These are phyloP conservation scores for Quercus dentata DNA, from an alignment of 306 rosid species.

Conservation along the genomic window DNA sequence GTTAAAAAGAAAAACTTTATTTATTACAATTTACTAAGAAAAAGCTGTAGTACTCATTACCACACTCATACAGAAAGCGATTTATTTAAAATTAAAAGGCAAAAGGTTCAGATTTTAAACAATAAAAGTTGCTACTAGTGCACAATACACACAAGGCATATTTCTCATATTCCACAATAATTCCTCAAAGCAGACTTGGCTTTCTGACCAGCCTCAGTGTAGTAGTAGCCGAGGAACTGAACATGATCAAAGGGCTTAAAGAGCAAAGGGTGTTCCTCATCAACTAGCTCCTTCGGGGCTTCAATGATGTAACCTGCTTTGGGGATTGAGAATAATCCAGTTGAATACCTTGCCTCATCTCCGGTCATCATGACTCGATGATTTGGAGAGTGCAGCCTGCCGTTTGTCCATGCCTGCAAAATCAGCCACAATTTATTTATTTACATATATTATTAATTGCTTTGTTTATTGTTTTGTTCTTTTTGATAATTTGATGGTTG, in stretches of 20 bases:
- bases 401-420: conserved; percentile 75
- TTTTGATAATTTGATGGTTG: too few relatives aligned
- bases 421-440: not conserved
- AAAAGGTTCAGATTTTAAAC: too few relatives aligned
- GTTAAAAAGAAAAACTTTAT: too few relatives aligned
- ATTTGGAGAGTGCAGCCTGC: conserved; percentile 50
- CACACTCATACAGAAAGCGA: too few relatives aligned
- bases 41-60: too few relatives aligned
- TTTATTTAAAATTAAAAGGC: too few relatives aligned
- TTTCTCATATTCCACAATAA: conserved; percentile 49
- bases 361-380: conserved; percentile 76
- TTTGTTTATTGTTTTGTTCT: too few relatives aligned
- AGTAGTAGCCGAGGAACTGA: conserved; percentile 41
- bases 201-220: conserved; percentile 39
- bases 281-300: conserved; percentile 65
- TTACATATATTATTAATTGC: not conserved
- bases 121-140: too few relatives aligned
- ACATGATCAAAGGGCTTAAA: conserved; percentile 60
- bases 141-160: not conserved
- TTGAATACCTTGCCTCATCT: conserved; percentile 54
- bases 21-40: too few relatives aligned
- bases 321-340: conserved; percentile 57
- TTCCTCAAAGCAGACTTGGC: conserved; percentile 40
- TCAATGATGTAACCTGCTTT: conserved; percentile 44
- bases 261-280: conserved; percentile 64